Evolutionary conservation across 352 stramenopile species (phyloP), one percentile per base, ranked within the genome.

Genomic region (Pythium phragmiticola): DNA sequence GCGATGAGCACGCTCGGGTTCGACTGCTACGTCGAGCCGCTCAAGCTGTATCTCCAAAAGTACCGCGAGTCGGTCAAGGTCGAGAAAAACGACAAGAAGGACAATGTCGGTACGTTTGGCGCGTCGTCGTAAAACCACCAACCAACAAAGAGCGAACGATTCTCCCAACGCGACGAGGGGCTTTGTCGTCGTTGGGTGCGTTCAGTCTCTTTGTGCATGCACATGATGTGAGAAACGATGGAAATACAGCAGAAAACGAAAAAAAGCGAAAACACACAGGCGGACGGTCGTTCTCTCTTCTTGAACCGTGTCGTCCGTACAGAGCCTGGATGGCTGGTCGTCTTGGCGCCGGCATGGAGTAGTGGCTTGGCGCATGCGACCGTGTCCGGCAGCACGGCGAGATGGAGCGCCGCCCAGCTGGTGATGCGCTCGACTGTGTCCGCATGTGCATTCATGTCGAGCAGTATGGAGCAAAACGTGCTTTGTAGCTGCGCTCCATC

Each of bases 1-100:
- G 97, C 98, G 51, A 99, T 99, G 97, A 98, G 89, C 68, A 99
- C 96, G 36, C 79, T 99, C 34, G 98, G 98, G 51, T 99, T 99
- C 79, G 97, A 99, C 73, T 98, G 97, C 72, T 99, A 99, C 78
- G 96, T 99, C 37, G 97, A 99, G 73, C 97, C 97, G 43, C 86
- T 99, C 21, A 99, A 99, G 76, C 73, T 99, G 36, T 99, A 99
- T 79, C 80, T 99, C 47, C 88, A 89, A 42, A 99, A 99, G 77
- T 99, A 99, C 87, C 86, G 97, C 34, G 97, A 99, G 77, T 92
- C 80, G 34, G 84, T 93, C 63, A 95, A 96, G 70, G 82, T 90
- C 53, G 86, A 96, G 78, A 95, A 94, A 73, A 92, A 92, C 69
- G 84, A 95, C 75, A 95, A 95, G 77, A 95, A 94, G 74, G 86